These are phyloP conservation scores for Acrocalymma vagum DNA, from an alignment of 2,329 filamentous ascomycete genomes.

Conservation along the genomic window DNA sequence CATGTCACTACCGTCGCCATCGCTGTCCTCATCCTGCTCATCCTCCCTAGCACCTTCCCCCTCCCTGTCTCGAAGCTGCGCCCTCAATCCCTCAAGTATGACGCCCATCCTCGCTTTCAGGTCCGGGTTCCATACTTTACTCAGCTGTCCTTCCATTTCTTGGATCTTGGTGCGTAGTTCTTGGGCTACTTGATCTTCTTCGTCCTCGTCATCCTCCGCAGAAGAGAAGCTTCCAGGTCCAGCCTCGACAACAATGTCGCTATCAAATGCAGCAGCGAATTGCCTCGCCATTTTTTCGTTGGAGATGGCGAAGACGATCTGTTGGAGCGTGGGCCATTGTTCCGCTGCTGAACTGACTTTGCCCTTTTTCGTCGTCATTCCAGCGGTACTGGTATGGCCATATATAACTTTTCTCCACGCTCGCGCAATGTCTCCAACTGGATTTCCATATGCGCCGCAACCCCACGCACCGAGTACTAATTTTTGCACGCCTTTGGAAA, in stretches of 20 bases:
- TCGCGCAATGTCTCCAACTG: slow-evolving; percentile 64
- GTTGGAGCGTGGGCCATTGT: slow-evolving; percentile 56
- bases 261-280: slow-evolving; percentile 61
- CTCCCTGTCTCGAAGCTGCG: slow-evolving; percentile 34
- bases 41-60: slow-evolving; percentile 1
- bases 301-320: slow-evolving; percentile 68
- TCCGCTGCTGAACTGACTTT: slow-evolving; percentile 29
- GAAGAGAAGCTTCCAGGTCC: slow-evolving; percentile 53
- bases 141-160: slow-evolving; percentile 45
- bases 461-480: slow-evolving; percentile 72
- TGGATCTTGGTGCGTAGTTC: slow-evolving; percentile 44
- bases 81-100: slow-evolving; percentile 40
- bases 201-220: slow-evolving; percentile 28
- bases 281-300: slow-evolving; percentile 60
- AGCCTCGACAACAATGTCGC: slow-evolving; percentile 44
- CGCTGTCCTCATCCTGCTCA: slow-evolving; percentile 1
- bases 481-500: slow-evolving; percentile 53
- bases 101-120: slow-evolving; percentile 38
- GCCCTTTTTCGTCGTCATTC: slow-evolving; percentile 33
- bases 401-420: slow-evolving; percentile 58
- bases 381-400: slow-evolving; percentile 1
- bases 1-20: neutral
- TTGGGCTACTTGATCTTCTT: slow-evolving; percentile 28
- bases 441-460: slow-evolving; percentile 71
- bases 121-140: slow-evolving; percentile 43